These are phyloP conservation scores for Botrytis hyacinthi DNA, from an alignment of 2,329 filamentous ascomycete genomes.

Conservation along the genomic window DNA sequence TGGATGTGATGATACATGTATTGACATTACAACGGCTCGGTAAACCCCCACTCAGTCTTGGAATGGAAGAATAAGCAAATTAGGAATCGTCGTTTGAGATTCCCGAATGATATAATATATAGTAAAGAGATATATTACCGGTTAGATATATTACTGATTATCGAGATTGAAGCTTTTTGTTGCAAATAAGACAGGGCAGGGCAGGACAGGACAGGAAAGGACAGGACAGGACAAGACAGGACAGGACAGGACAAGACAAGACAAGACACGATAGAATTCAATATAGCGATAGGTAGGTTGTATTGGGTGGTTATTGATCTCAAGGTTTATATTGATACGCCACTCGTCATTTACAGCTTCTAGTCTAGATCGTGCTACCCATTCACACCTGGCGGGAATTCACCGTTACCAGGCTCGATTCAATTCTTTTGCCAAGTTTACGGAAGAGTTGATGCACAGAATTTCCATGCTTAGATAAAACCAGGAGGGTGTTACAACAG, in stretches of 20 bases:
- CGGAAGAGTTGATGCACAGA: background rate
- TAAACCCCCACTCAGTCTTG: background rate
- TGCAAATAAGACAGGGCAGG: background rate
- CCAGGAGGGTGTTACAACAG: background rate
- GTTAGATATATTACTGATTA: background rate
- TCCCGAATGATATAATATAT: background rate
- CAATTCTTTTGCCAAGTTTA: background rate
- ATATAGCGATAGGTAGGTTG: background rate
- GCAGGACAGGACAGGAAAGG: background rate
- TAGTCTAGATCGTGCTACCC: background rate
- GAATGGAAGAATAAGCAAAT: background rate
- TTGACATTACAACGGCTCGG: background rate
- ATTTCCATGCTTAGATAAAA: no score
- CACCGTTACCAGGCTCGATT: background rate
- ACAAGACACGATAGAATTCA: background rate
- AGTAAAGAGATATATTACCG: background rate
- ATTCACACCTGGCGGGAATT: background rate
- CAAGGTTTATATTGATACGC: conserved; percentile 5
- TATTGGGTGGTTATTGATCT: background rate
- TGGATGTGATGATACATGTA: background rate
- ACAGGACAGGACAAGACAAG: background rate
- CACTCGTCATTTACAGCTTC: background rate
- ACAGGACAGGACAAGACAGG: background rate
- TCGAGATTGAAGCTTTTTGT: background rate
- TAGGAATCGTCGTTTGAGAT: background rate